Percentiles rank a stretch among this genome's conserved stretches.
Evolutionary conservation across 306 rosid genomes (phyloP).

Genomic region (Benincasa hispida): DNA sequence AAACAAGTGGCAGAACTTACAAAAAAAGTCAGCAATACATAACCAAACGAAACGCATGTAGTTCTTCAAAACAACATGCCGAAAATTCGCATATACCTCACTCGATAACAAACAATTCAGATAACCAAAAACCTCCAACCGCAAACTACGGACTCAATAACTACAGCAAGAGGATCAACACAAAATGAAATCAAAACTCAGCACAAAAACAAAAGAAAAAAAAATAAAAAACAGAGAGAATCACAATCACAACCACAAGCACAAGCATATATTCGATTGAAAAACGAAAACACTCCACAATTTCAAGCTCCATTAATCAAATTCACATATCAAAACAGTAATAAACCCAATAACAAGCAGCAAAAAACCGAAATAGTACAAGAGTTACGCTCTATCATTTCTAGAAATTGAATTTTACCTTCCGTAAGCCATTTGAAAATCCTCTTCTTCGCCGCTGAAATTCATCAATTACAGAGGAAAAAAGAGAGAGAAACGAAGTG

Average conservation of each 20-base stretch:
- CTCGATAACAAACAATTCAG: not conserved
- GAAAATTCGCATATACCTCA: not conserved
- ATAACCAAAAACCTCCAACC: not conserved
- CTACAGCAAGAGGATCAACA: not conserved
- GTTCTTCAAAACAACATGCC: not conserved
- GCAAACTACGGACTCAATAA: not conserved
- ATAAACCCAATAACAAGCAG: not conserved
- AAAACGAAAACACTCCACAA: not conserved
- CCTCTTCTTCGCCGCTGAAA: not conserved
- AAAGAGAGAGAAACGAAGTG: not conserved
- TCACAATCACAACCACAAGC: not conserved
- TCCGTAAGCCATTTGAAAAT: conserved; percentile 1
- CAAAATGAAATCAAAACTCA: not conserved
- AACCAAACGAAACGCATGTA: not conserved
- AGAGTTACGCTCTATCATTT: not conserved
- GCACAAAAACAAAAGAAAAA: not conserved
- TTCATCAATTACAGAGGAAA: not conserved
- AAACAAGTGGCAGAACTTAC: not conserved
- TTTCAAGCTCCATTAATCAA: not conserved
- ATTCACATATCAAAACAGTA: not conserved
- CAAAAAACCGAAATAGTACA: not conserved
- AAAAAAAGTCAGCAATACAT: not conserved
- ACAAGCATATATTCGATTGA: not conserved
- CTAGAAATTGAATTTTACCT: not conserved
- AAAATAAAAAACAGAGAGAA: not conserved